Conservation (phyloP, 1,139 yeast species). For the Kodamaea arcana region DNA sequence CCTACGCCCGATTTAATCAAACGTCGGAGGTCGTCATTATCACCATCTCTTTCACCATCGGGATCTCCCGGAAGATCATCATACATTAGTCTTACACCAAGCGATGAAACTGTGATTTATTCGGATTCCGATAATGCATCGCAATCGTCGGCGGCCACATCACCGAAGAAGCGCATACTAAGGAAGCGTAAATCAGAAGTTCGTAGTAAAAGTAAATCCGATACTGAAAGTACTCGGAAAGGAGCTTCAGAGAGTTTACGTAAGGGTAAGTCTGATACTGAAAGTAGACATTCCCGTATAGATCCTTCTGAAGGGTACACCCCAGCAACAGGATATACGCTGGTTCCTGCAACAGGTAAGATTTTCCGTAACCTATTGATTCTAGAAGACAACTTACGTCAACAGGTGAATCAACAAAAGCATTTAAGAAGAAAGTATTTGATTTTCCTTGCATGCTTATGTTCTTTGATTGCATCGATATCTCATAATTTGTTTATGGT, state of each 20-base stretch:
- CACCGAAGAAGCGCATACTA: background rate
- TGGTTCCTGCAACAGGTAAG: slow-evolving; percentile 60
- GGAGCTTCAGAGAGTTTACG: too few species aligned
- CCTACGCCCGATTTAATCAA: background rate
- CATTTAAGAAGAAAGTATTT: slow-evolving; percentile 70
- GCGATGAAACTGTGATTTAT: slow-evolving; percentile 33
- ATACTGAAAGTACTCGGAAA: too few species aligned
- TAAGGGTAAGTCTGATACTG: slow-evolving; percentile 14
- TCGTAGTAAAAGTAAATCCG: too few species aligned
- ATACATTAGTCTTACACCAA: slow-evolving; percentile 1
- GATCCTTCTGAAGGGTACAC: slow-evolving; percentile 9
- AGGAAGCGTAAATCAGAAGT: slow-evolving; percentile 1
- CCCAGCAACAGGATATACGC: slow-evolving; percentile 37
- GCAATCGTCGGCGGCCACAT: slow-evolving; percentile 24
- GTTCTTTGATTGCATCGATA: slow-evolving; percentile 39
- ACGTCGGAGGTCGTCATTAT: background rate
- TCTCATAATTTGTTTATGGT: slow-evolving; percentile 38
- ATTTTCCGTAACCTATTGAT: slow-evolving; percentile 76
- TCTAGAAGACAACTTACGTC: slow-evolving; percentile 78
- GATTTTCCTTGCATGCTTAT: slow-evolving; percentile 57
- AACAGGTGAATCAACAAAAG: slow-evolving; percentile 72
- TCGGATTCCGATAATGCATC: slow-evolving; percentile 41
- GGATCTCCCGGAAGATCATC: background rate
- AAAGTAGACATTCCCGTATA: slow-evolving; percentile 18
- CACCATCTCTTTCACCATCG: background rate